Base-by-base conservation (phyloP, 495 filamentous ascomycete genomes). In the Bacidia rubella region DNA sequence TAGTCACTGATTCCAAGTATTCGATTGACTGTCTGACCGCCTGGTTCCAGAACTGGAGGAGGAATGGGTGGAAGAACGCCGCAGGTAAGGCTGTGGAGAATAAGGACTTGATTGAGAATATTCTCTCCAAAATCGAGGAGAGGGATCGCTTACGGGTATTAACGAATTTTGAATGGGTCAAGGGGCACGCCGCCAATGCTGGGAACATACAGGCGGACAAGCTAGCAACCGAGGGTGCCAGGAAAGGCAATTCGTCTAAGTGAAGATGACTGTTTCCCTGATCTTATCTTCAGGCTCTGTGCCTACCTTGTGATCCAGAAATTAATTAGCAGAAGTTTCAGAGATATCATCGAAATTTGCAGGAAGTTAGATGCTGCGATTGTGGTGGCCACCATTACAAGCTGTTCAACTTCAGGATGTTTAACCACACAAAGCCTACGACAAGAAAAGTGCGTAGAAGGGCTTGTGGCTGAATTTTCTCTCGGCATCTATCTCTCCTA, bases 21-120 rank as follows among this genome's bases (percentile, higher is more conserved):
- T 73, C 85, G 10, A 95, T 96, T 65, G 77, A 87, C 54, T 96
- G 90, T 62, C 78, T 86, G n/a, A 95, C 84, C 0, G 74, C 78
- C 22, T 98, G 92, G 92, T 86, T 78, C 60, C 57, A 67, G 15
- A 83, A 76, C 51, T 98, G 92, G 92, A 70, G 76, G 20, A 74
- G 66, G 51, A 90, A 94, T 57, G 73, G 75, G 2, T 98, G 90
- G 92, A 76, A 72, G 63, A 93, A 81, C 3, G 63, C 78, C 2
- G 68, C 73, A 11, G 76, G 76, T 9, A 84, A 83, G 52, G 69
- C 74, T 0, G 92, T 98, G 3, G 79, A 88, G 66, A 96, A 98
- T 63, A 76, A 76, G 52, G 92, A 98, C 59, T 65, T 98, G 20
- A 70, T 97, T 47, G 73, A 86, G 67, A 75, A 75, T 10, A 82